These are phyloP conservation scores for Coprinellus micaceus DNA, from an alignment of 768 basidiomycete genomes.

Conservation along the genomic window DNA sequence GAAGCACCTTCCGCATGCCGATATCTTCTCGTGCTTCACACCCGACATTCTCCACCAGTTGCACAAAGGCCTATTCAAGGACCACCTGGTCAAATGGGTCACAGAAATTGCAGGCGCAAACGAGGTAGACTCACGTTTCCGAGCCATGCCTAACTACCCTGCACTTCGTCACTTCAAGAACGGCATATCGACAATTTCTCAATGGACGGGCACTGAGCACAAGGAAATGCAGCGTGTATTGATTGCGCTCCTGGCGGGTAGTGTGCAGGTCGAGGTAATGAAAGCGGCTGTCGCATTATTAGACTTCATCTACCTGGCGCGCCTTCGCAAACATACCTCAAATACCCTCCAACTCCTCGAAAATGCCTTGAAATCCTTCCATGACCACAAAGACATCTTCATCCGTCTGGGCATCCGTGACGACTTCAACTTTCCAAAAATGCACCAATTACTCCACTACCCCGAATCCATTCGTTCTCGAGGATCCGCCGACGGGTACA, in stretches of 20 bases:
- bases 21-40: conserved; percentile 22
- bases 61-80: conserved; percentile 30
- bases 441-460: conserved; percentile 33
- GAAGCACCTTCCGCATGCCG: conserved; percentile 23
- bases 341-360: conserved; percentile 22
- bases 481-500: conserved; percentile 30
- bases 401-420: conserved; percentile 19
- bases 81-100: conserved; percentile 16
- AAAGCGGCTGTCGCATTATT: conserved; percentile 22
- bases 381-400: conserved; percentile 29
- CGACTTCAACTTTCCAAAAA: conserved; percentile 37
- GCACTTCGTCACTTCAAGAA: conserved; percentile 37
- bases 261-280: conserved; percentile 16
- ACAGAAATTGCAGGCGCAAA: neutral
- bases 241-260: conserved; percentile 27
- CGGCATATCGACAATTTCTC: conserved; percentile 36
- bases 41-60: conserved; percentile 35
- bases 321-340: conserved; percentile 24
- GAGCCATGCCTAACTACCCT: conserved; percentile 1
- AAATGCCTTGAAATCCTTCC: conserved; percentile 23
- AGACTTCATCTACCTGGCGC: conserved; percentile 36
- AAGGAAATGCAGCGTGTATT: conserved; percentile 36
- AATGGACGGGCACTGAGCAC: conserved; percentile 43
- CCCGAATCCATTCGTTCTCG: conserved; percentile 20
- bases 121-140: neutral